Conservation (phyloP, 1,284 basidiomycete species). For the Coniferiporia sulphurascens region DNA sequence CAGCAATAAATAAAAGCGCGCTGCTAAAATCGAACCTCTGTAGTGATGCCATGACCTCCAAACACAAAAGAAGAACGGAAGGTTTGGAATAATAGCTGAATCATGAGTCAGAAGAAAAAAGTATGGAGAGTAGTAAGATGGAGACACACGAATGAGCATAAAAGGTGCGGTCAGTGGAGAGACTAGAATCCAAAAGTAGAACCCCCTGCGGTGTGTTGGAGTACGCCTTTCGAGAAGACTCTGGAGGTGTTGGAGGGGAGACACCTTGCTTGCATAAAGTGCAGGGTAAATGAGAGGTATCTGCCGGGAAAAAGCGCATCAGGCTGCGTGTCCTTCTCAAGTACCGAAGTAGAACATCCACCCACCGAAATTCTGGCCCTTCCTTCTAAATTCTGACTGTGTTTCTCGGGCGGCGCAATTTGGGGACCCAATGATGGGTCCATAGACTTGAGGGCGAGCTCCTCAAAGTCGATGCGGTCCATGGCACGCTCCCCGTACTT, state of each 20-base stretch:
- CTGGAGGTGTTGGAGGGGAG: conserved; percentile 50
- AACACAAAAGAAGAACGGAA: conserved; percentile 79
- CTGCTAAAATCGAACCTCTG: conserved; percentile 42
- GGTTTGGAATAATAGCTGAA: conserved; percentile 71
- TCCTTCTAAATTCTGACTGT: conserved; percentile 20
- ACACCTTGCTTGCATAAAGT: conserved; percentile 36
- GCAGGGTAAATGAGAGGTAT: conserved; percentile 66
- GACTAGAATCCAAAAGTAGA: conserved; percentile 57
- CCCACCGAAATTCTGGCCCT: conserved; percentile 5
- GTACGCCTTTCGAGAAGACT: conserved; percentile 47
- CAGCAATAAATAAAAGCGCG: background rate
- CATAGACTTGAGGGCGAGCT: conserved; percentile 62
- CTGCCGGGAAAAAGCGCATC: conserved; percentile 31
- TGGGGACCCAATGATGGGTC: conserved; percentile 61
- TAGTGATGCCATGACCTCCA: conserved; percentile 84
- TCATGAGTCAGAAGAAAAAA: background rate
- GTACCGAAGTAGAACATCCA: background rate
- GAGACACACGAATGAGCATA: conserved; percentile 61
- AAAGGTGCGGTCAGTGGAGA: conserved; percentile 71
- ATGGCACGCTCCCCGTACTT: conserved; percentile 59
- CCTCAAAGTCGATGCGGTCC: conserved; percentile 72
- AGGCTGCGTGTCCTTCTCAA: conserved; percentile 1
- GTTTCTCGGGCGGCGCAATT: conserved; percentile 21
- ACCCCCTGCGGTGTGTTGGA: conserved; percentile 60
- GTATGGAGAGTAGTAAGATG: background rate